A percentile compares a stretch with the other conserved stretches of the same genome.
phyloP scores from a whole-genome alignment of 106 monocot genomes.

The Acorus calamus region DNA sequence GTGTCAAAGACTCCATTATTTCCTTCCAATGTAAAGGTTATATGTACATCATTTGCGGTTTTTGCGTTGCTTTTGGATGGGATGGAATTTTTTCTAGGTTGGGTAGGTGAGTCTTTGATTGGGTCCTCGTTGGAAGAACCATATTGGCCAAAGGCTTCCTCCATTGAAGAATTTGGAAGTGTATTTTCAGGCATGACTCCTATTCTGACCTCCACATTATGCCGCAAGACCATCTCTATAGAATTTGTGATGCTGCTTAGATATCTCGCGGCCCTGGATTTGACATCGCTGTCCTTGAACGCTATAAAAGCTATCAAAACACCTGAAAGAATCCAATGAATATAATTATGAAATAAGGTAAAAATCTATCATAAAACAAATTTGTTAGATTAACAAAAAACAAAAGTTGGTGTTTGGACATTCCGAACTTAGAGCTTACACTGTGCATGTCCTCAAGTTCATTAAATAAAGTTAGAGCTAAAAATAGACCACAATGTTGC shows the following conservation, averaged over 20 bases:
- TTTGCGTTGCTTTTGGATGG: constrained; percentile 5
- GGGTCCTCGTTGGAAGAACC: constrained; percentile 10
- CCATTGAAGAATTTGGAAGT: constrained; percentile 1
- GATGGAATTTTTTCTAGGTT: constrained; percentile 20
- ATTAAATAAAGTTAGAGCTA: too few species aligned
- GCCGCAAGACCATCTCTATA: constrained; percentile 58
- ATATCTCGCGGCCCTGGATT: constrained; percentile 60
- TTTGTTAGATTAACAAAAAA: neutral
- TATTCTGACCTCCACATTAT: constrained; percentile 53
- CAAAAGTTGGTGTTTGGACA: neutral
- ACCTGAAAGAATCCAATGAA: constrained; percentile 23
- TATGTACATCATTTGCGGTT: constrained; percentile 6
- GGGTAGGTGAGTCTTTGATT: neutral
- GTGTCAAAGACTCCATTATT: constrained; percentile 1
- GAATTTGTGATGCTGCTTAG: constrained; percentile 80
- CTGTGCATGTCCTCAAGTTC: too few species aligned
- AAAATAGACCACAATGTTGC: too few species aligned
- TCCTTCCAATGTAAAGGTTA: constrained; percentile 9
- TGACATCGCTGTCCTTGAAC: constrained; percentile 47
- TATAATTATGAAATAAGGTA: neutral
- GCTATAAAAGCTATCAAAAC: constrained; percentile 44
- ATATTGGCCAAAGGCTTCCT: neutral
- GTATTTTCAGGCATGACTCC: constrained; percentile 23
- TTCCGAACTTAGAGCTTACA: too few species aligned
- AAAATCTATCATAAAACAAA: too few species aligned